These are phyloP conservation scores for Phytophthora fragariaefolia DNA, from an alignment of 352 stramenopile species.

Conservation along the genomic window DNA sequence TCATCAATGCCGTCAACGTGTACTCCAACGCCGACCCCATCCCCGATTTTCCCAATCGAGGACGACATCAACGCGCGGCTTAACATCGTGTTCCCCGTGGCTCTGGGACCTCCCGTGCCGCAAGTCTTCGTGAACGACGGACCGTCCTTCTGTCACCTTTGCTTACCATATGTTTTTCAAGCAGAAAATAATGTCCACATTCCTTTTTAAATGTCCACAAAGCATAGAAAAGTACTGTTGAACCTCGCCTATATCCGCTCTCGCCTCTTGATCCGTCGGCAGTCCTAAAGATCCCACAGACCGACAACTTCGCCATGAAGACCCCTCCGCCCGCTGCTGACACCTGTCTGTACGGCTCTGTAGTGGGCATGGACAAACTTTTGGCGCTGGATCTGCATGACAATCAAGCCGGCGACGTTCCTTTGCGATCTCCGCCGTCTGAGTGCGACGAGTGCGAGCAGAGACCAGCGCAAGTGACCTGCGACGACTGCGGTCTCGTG, in stretches of 20 bases:
- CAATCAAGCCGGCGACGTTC: slow-evolving; percentile 23
- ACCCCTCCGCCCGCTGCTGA: slow-evolving; percentile 19
- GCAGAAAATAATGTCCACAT: slow-evolving; percentile 10
- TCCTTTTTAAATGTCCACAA: neutral
- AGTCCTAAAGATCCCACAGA: slow-evolving; percentile 8
- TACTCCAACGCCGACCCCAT: slow-evolving; percentile 7
- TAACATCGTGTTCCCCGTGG: slow-evolving; percentile 26
- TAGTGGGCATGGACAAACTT: slow-evolving; percentile 40
- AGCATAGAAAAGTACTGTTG: neutral
- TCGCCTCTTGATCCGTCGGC: no score
- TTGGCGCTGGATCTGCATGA: slow-evolving; percentile 29
- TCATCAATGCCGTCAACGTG: neutral
- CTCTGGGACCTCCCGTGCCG: slow-evolving; percentile 12
- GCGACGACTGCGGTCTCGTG: slow-evolving; percentile 75
- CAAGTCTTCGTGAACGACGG: slow-evolving; percentile 18
- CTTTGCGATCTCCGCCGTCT: slow-evolving; percentile 2
- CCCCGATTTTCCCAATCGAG: neutral
- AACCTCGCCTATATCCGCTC: neutral
- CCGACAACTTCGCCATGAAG: slow-evolving; percentile 27
- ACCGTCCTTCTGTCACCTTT: no score
- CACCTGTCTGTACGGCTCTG: slow-evolving; percentile 53
- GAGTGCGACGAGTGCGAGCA: slow-evolving; percentile 82
- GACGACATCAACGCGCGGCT: slow-evolving; percentile 13
- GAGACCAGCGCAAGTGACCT: slow-evolving; percentile 48
- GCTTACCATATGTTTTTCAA: neutral